phyloP scores from a whole-genome alignment of 345 rosid genomes.

The Acer negundo region DNA sequence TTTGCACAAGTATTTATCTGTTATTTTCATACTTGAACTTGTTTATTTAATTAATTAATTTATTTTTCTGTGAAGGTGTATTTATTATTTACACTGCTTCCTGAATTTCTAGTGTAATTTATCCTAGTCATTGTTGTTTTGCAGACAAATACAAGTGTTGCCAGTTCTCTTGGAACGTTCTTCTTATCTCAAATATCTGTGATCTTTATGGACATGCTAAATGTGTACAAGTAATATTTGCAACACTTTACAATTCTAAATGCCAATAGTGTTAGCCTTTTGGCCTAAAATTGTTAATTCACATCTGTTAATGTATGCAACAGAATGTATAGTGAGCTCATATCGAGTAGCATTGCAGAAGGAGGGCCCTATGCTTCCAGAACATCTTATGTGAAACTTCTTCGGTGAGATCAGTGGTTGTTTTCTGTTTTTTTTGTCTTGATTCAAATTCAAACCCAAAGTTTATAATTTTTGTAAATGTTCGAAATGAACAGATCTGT shows the following conservation, averaged over 20 bases:
- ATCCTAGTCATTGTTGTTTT: slow-evolving; percentile 26
- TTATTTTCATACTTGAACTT: not conserved
- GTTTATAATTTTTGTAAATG: slow-evolving; percentile 2
- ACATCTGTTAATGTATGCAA: slow-evolving; percentile 24
- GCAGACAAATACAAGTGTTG: slow-evolving; percentile 99
- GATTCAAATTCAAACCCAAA: not conserved
- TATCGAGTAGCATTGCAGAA: slow-evolving; percentile 85
- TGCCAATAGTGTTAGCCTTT: not conserved
- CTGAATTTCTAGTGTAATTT: slow-evolving; percentile 1
- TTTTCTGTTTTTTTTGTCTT: slow-evolving; percentile 3
- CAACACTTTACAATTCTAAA: not conserved
- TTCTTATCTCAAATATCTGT: slow-evolving; percentile 84
- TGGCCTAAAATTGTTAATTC: slow-evolving; percentile 10
- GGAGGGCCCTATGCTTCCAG: slow-evolving; percentile 94
- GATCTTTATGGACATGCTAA: slow-evolving; percentile 97
- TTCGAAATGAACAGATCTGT: slow-evolving; percentile 68
- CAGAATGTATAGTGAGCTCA: slow-evolving; percentile 99
- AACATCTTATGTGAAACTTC: slow-evolving; percentile 87
- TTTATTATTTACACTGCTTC: not conserved
- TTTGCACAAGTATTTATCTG: not conserved
- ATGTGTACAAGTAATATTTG: slow-evolving; percentile 79
- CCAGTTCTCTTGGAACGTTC: slow-evolving; percentile 87
- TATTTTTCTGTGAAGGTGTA: not conserved
- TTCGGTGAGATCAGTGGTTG: slow-evolving; percentile 54
- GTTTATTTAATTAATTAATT: not conserved